Evolutionary conservation across 352 stramenopile species (phyloP), one percentile per base, ranked within the genome.

Genomic region (Phytophthora pinifolia): DNA sequence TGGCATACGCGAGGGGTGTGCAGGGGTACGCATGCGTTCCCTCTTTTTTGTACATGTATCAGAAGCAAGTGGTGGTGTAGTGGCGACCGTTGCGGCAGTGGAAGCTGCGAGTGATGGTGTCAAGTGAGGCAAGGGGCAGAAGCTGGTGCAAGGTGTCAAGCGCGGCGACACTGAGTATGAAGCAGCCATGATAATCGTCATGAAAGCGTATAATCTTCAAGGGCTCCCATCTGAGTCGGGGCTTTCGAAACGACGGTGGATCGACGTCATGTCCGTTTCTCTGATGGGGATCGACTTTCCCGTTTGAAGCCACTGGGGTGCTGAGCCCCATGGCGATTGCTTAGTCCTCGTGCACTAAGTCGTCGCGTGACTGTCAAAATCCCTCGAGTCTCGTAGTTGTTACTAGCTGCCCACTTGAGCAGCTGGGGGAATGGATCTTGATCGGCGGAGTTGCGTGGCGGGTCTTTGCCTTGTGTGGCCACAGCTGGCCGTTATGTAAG

Each of bases 281-380:
- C 22, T 27, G 20, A 6, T 27, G 22, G 22, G 6, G 22, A 4
- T 27, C 22, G 22, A 27, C 22, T 27, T 27, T 27, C 22, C 22
- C 4, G 22, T 4, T 27, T 27, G 22, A 27, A 27, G 22, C 22
- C 13, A 14, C 14, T 37, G 13, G 20, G n/a, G 7, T 6, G 20
- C 17, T 33, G 1, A 27, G 22, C 22, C 13, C 18, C 36, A 33
- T 3, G 10, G 12, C 30, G 35, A 39, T 57, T 42, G 39, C 30
- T 29, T 48, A 43, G 13, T 20, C 4, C 13, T 20, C 6, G 29
- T 48, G 34, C 32, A 31, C 25, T 13, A 31, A 31, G 12, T 34
- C 12, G 15, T 12, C 15, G 59, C 46, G 42, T 63, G 54, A 68
- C 54, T 64, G 17, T 68, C 38, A 41, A 64, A 68, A 68, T 48